phyloP scores from a whole-genome alignment of 1,284 basidiomycete species.

The Ganoderma boninense region DNA sequence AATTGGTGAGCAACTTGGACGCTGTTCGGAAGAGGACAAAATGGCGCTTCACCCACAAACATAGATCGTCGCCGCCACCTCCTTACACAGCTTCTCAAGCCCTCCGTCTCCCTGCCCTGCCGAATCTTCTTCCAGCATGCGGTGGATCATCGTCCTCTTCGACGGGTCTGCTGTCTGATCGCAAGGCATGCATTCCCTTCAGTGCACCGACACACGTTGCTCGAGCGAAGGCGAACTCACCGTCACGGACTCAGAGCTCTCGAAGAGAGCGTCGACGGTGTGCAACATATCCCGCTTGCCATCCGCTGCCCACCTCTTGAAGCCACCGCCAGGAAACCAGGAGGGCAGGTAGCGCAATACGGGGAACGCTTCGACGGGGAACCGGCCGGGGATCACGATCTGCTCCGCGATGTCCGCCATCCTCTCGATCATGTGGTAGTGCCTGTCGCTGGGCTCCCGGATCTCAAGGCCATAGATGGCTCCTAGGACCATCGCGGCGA shows the following conservation, averaged over 20 bases:
- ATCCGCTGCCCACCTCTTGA: conserved; percentile 16
- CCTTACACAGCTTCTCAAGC: neutral
- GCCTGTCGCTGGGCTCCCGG: conserved; percentile 33
- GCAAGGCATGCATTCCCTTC: neutral
- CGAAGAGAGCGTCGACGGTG: conserved; percentile 21
- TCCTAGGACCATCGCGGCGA: conserved; percentile 39
- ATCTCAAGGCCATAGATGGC: conserved; percentile 44
- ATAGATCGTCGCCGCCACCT: conserved; percentile 25
- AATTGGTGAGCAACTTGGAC: neutral
- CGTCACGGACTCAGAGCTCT: conserved; percentile 17
- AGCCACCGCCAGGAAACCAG: conserved; percentile 29
- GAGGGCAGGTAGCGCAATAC: conserved; percentile 21
- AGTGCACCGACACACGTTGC: no score
- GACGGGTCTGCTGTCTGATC: conserved; percentile 6
- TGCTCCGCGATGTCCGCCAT: conserved; percentile 24
- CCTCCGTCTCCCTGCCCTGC: conserved; percentile 11
- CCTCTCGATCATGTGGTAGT: conserved; percentile 19
- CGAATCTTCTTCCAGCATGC: conserved; percentile 8
- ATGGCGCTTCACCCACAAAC: conserved; percentile 16
- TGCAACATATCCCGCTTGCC: conserved; percentile 17
- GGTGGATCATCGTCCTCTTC: conserved; percentile 16
- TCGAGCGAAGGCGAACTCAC: conserved; percentile 1
- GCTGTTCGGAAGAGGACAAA: neutral
- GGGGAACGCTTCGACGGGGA: conserved; percentile 28
- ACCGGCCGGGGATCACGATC: conserved; percentile 27